A percentile compares a stretch with the other conserved stretches of the same genome.
Evolutionary conservation across 495 filamentous ascomycete genomes (phyloP).

Genomic region (Aspergillus kassunensis): DNA sequence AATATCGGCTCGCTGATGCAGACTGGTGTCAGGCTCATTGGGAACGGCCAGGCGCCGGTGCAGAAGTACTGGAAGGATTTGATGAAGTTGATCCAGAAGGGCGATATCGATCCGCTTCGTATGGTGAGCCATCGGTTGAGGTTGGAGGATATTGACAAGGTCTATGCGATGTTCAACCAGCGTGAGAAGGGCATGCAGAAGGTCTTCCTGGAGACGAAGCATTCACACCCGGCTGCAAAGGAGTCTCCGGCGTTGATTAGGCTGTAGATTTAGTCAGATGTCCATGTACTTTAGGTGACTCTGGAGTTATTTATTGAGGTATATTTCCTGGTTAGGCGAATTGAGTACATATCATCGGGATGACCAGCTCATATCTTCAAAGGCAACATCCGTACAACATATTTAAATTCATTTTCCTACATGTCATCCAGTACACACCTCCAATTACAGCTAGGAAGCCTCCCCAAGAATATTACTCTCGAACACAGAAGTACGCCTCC

Average conservation of each 20-base stretch:
- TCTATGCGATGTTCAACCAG: constrained; percentile 69
- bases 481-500: constrained; percentile 15
- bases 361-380: too few species aligned
- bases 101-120: constrained; percentile 70
- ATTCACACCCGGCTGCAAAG: constrained; percentile 50
- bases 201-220: constrained; percentile 65
- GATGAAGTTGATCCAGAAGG: constrained; percentile 61
- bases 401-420: too few species aligned
- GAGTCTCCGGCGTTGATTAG: constrained; percentile 52
- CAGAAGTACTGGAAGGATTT: constrained; percentile 80
- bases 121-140: constrained; percentile 78
- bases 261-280: background rate
- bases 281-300: too few species aligned
- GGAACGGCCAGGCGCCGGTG: constrained; percentile 82
- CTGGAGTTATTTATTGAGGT: too few species aligned
- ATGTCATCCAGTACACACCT: too few species aligned
- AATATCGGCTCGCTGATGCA: constrained; percentile 86
- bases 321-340: too few species aligned
- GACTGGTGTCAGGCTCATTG: constrained; percentile 74
- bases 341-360: too few species aligned
- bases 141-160: constrained; percentile 67
- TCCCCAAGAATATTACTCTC: constrained; percentile 23
- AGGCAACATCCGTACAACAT: too few species aligned
- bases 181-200: constrained; percentile 69
- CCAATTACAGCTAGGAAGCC: background rate